Evolutionary conservation across 169 alveolate species (phyloP).

Genomic region (Plasmodium yoelii): DNA sequence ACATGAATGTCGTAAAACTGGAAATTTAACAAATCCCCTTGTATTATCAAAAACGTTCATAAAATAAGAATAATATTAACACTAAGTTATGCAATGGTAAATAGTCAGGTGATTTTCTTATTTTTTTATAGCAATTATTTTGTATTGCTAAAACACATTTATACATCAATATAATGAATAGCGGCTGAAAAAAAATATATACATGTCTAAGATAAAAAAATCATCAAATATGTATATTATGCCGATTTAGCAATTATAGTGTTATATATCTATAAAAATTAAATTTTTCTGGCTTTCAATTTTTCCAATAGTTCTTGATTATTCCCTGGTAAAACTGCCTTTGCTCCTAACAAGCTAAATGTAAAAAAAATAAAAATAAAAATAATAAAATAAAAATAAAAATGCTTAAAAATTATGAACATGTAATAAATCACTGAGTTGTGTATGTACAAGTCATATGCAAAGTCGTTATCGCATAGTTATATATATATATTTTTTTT

Average conservation of each 20-base stretch:
- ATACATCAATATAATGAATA: neutral
- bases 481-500: too few species aligned
- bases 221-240: neutral
- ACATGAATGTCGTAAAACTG: too few species aligned
- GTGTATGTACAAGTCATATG: neutral
- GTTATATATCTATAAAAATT: neutral
- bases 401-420: neutral
- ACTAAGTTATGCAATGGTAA: too few species aligned
- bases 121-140: neutral
- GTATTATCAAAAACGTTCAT: too few species aligned
- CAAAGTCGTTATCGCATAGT: neutral
- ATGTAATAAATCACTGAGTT: neutral
- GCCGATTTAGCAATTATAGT: neutral
- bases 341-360: conserved; percentile 46
- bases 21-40: too few species aligned
- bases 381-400: neutral
- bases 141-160: too few species aligned
- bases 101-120: neutral
- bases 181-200: neutral
- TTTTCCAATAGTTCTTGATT: conserved; percentile 59
- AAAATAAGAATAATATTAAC: too few species aligned
- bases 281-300: conserved; percentile 21
- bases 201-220: neutral
- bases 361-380: conserved; percentile 13
- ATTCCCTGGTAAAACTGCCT: conserved; percentile 20